Base-by-base conservation (phyloP, 176 grass and related monocot species). In the Triticum turgidum region DNA sequence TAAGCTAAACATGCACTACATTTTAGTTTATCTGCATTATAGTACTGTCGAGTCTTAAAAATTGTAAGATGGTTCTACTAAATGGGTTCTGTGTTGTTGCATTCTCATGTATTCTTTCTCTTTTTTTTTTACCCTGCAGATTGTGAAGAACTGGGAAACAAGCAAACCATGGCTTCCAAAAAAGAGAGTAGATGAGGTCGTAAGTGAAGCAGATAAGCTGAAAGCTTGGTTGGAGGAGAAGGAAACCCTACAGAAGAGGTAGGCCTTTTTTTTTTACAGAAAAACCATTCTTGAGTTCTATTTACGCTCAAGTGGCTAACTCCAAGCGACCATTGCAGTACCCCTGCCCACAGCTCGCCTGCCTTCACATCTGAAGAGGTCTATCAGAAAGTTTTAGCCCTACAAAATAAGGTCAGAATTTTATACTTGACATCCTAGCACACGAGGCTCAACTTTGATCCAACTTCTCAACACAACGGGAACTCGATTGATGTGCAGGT, bases 101-200 rank as follows among this genome's bases (percentile, higher is more conserved):
- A n/a, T 87, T 84, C 76, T 84, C 13, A 87, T 47, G 11, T 73
- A 10, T 32, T 29, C 29, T 68, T 54, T 44, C 0, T 42, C 30
- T 65, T 39, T 39, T 37, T 41, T 41, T 47, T 47, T 13, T 47
- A 47, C 80, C 59, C 59, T 83, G 81, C 86, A 99, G 97, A 99
- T 99, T 68, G 78, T 94, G 51, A 90, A 85, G 65, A 99, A 94
- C 77, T 99, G 97, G 97, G 97, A 99, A 65, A 86, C 87, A 45
- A 90, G 90, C 70, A 99, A 97, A 82, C 54, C 97, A n/a, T 97
- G 97, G 97, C 83, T 99, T 77, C 94, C 92, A 10, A 93, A 97
- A 89, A 80, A 90, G 30, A 94, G 90, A 92, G 51, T 99, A 64
- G 94, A 99, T 80, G 94, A 94, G 97, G 94, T 93, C 52, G 72